Evolutionary conservation across 495 filamentous ascomycete genomes (phyloP), one percentile per base, ranked within the genome.

Genomic region (Penicillium cinerascens): DNA sequence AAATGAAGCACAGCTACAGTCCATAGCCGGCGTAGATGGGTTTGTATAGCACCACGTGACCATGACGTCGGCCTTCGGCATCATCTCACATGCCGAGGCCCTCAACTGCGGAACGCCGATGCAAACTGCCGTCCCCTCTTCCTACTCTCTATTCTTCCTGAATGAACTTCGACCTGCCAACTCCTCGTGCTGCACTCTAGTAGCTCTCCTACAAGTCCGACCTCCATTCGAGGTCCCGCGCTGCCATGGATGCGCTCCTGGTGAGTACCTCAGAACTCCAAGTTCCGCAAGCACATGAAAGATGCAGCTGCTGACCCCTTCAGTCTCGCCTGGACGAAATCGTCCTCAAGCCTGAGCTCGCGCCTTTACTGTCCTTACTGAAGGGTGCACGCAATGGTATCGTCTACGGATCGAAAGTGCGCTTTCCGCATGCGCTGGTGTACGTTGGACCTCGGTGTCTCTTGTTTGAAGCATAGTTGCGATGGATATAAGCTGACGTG

Each of bases 351-450:
- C 90, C 92, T 3, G 74, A 82, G 54, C 86, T 96, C 69, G 87
- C 89, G 50, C 89, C 90, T 59, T 61, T 90, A 46, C 82, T 99
- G 23, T 78, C 87, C 22, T 76, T 99, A 57, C 52, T 92, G 62
- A 99, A 99, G 76, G 89, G 81, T 54, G 84, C 91, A 43, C 91
- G 93, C 69, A 99, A 97, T 86, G 93, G 93, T 68, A 83, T 91
- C 55, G 89, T 97, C 52, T 99, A 97, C 74, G 93, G 93, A 23
- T 84, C 91, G 59, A 99, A 97, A 82, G 89, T 99, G 68, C 91
- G 93, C 56, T 97, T 97, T 77, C 93, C 93, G 60, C 93, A 98
- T 75, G 93, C 93, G 46, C 81, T 98, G 52, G 93, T 98, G 86
- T 91, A 82, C 36, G 72, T 71, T 44, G 11, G n/a, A 22, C 39